Evolutionary conservation across 2,329 filamentous ascomycete species (phyloP).

Genomic region (Blastomyces percursus): DNA sequence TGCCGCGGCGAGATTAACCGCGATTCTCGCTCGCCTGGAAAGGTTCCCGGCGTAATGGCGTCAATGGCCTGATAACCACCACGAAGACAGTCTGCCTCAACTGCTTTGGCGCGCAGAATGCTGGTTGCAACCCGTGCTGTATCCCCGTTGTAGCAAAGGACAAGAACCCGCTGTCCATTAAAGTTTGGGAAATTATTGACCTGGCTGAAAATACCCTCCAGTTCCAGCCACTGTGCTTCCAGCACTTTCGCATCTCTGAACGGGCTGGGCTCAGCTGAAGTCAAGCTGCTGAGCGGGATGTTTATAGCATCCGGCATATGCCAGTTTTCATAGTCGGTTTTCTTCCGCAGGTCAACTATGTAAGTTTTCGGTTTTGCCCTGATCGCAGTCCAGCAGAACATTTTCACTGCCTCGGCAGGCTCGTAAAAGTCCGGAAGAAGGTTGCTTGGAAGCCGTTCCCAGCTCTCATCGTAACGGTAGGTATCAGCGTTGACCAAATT

Average conservation of each 20-base stretch:
- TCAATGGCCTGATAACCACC: constrained; percentile 26
- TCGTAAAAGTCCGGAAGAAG: constrained; percentile 31
- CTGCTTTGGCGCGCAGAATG: constrained; percentile 42
- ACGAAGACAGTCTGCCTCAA: constrained; percentile 38
- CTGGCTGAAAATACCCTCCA: constrained; percentile 36
- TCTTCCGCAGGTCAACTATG: not conserved
- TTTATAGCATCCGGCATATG: constrained; percentile 38
- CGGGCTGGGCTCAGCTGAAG: constrained; percentile 30
- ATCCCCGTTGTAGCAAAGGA: constrained; percentile 47
- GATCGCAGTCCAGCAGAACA: constrained; percentile 1
- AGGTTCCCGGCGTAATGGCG: not conserved
- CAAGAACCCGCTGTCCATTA: constrained; percentile 30
- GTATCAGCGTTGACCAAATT: constrained; percentile 41
- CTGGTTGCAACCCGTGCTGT: constrained; percentile 45
- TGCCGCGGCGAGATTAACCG: not conserved
- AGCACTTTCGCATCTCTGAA: constrained; percentile 39
- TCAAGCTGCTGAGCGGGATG: constrained; percentile 32
- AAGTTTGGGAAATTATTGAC: constrained; percentile 14
- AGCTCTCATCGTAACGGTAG: constrained; percentile 46
- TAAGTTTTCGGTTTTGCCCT: constrained; percentile 1
- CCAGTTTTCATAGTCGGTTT: constrained; percentile 20
- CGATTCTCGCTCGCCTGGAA: not conserved
- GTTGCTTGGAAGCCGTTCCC: constrained; percentile 38
- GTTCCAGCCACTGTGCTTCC: constrained; percentile 37
- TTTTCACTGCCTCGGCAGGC: not conserved